A percentile compares a stretch with the other conserved stretches of the same genome.
Conservation (phyloP, 495 filamentous ascomycete genomes). For the Daldinia concentrica region DNA sequence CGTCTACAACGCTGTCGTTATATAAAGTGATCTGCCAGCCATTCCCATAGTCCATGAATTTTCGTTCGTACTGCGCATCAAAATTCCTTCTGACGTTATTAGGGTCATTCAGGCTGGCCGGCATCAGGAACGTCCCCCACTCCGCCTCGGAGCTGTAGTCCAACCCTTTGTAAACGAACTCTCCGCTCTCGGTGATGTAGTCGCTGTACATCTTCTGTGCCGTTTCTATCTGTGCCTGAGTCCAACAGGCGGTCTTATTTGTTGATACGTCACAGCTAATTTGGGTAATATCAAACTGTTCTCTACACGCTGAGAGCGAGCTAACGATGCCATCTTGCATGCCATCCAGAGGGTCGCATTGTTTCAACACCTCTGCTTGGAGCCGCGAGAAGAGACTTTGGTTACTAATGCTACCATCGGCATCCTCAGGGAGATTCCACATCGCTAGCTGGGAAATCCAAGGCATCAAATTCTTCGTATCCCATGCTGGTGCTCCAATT, state of each 20-base stretch:
- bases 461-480: slow-evolving; percentile 57
- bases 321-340: slow-evolving; percentile 68
- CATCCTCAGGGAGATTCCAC: slow-evolving; percentile 49
- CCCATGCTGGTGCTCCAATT: slow-evolving; percentile 48
- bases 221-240: slow-evolving; percentile 61
- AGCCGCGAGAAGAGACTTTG: slow-evolving; percentile 58
- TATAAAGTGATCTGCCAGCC: slow-evolving; percentile 50
- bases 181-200: slow-evolving; percentile 58
- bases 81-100: slow-evolving; percentile 44
- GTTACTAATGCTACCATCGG: slow-evolving; percentile 59
- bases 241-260: slow-evolving; percentile 59
- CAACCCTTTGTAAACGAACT: slow-evolving; percentile 62
- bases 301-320: slow-evolving; percentile 63
- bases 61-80: slow-evolving; percentile 50
- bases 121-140: slow-evolving; percentile 47
- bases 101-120: slow-evolving; percentile 36
- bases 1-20: slow-evolving; percentile 46
- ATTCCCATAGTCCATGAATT: slow-evolving; percentile 52
- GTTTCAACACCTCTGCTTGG: slow-evolving; percentile 65
- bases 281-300: slow-evolving; percentile 50
- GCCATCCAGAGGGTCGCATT: slow-evolving; percentile 71
- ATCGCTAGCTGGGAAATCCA: slow-evolving; percentile 47
- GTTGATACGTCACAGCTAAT: slow-evolving; percentile 56
- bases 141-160: slow-evolving; percentile 53
- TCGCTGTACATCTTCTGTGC: slow-evolving; percentile 63